These are phyloP conservation scores for Aspergillus sclerotialis DNA, from an alignment of 2,329 filamentous ascomycete genomes.

Conservation along the genomic window DNA sequence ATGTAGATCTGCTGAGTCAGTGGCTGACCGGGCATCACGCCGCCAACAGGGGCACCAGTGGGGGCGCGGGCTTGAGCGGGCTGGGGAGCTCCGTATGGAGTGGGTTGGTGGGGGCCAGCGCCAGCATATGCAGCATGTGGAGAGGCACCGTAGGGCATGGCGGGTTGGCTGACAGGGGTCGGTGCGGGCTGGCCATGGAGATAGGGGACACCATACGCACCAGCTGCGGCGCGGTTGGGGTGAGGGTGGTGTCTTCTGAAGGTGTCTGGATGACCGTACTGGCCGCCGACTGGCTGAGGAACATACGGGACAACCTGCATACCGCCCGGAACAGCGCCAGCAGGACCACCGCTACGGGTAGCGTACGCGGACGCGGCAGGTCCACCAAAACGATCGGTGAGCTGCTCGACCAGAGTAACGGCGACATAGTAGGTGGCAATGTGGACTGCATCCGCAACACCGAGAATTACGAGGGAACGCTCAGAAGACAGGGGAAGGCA, in stretches of 20 bases:
- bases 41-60: constrained; percentile 58
- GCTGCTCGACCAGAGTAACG: constrained; percentile 93
- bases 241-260: constrained; percentile 69
- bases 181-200: constrained; percentile 59
- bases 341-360: constrained; percentile 85
- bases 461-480: constrained; percentile 94
- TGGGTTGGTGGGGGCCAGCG: constrained; percentile 70
- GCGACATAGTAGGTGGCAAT: constrained; percentile 99
- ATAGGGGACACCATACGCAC: constrained; percentile 63
- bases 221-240: constrained; percentile 67
- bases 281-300: constrained; percentile 84
- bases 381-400: constrained; percentile 93
- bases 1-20: constrained; percentile 98
- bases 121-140: constrained; percentile 71
- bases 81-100: constrained; percentile 59
- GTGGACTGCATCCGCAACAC: constrained; percentile 95
- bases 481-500: constrained; percentile 93
- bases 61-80: constrained; percentile 54
- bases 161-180: constrained; percentile 51
- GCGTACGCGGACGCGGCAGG: constrained; percentile 97
- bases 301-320: constrained; percentile 99
- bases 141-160: constrained; percentile 72
- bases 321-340: constrained; percentile 87
- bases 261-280: constrained; percentile 85
- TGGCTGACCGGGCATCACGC: constrained; percentile 69